phyloP scores from a whole-genome alignment of 805 yeast species.

The Candida jianshihensis region DNA sequence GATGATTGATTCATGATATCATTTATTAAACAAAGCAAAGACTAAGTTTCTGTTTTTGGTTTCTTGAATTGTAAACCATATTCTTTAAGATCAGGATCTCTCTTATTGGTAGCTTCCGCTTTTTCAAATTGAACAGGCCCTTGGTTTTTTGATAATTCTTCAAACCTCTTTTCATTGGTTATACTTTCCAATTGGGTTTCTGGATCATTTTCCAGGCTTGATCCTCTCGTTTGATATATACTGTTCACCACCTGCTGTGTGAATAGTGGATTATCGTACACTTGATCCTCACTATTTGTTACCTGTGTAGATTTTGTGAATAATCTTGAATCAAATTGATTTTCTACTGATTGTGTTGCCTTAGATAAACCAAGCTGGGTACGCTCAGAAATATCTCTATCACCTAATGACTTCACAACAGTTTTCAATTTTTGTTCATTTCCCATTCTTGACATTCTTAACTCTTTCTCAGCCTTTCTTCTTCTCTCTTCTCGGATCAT shows the following conservation, averaged over 20 bases:
- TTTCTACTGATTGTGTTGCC: slow-evolving; percentile 30
- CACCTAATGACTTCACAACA: slow-evolving; percentile 36
- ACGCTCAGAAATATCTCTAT: slow-evolving; percentile 49
- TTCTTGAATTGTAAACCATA: slow-evolving; percentile 19
- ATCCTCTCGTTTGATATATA: slow-evolving; percentile 36
- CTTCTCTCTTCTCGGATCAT: slow-evolving; percentile 37
- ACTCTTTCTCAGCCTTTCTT: slow-evolving; percentile 40
- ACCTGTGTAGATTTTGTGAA: slow-evolving; percentile 40
- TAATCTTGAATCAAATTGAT: slow-evolving; percentile 52
- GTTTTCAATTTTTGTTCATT: slow-evolving; percentile 35
- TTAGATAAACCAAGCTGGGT: slow-evolving; percentile 45
- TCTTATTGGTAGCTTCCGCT: slow-evolving; percentile 15
- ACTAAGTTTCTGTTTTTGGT: slow-evolving; percentile 7
- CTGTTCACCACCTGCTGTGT: slow-evolving; percentile 44
- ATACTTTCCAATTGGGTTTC: slow-evolving; percentile 13
- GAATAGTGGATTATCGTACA: slow-evolving; percentile 56
- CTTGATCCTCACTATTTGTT: slow-evolving; percentile 36
- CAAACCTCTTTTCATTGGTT: slow-evolving; percentile 16
- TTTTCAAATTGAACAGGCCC: slow-evolving; percentile 44
- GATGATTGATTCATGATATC: too few relatives aligned
- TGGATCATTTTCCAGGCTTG: slow-evolving; percentile 13
- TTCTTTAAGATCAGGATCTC: slow-evolving; percentile 10
- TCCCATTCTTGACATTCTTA: slow-evolving; percentile 36
- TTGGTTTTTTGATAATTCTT: slow-evolving; percentile 4
- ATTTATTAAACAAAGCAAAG: not conserved